phyloP scores from a whole-genome alignment of 2,329 filamentous ascomycete species.

The Fusarium circinatum region DNA sequence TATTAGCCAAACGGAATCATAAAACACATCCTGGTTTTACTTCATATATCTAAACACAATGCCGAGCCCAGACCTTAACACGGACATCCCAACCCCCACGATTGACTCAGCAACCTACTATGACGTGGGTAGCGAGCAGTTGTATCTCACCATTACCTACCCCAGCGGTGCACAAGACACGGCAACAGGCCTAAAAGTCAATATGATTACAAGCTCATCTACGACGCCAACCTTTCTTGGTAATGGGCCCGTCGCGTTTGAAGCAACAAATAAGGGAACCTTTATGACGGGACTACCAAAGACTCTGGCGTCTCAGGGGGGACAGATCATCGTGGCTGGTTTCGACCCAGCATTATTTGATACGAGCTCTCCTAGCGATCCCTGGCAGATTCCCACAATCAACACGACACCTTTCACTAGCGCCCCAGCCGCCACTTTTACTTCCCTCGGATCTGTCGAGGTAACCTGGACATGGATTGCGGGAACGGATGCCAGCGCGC shows the following conservation, averaged over 20 bases:
- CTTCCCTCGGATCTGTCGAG: background rate
- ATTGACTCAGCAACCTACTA: background rate
- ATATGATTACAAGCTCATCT: background rate
- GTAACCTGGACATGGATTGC: background rate
- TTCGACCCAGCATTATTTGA: accelerated
- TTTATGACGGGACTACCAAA: background rate
- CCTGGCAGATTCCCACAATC: background rate
- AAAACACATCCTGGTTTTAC: no score
- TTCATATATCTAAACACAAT: no score
- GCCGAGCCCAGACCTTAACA: background rate
- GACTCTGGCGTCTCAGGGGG: background rate
- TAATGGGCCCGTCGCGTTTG: no score
- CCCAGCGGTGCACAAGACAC: no score
- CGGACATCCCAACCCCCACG: background rate
- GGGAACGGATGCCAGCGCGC: accelerated
- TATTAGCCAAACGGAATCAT: no score
- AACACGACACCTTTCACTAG: background rate
- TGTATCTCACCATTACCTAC: background rate
- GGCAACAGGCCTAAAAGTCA: no score
- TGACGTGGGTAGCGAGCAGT: background rate
- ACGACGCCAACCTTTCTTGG: background rate
- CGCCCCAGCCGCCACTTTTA: background rate
- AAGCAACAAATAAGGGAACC: background rate
- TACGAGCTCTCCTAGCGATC: background rate
- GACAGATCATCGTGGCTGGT: background rate